Percentiles rank a stretch among this genome's conserved stretches.
phyloP scores from a whole-genome alignment of 345 rosid species.

The Populus deltoides region DNA sequence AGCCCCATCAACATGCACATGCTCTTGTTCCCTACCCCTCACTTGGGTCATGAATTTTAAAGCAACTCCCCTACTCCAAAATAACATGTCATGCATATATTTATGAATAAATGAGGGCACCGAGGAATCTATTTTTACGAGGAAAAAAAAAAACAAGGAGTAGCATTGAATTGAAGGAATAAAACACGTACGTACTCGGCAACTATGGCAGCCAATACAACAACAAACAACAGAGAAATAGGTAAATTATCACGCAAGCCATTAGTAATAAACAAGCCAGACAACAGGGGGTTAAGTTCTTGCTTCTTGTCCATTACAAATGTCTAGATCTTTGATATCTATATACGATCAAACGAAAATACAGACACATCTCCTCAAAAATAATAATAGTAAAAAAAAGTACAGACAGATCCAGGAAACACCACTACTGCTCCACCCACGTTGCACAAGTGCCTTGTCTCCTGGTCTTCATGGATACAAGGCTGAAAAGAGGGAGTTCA shows the following conservation, averaged over 20 bases:
- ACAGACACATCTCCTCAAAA: slow-evolving; percentile 24
- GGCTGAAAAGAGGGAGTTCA: slow-evolving; percentile 1
- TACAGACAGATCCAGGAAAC: neutral
- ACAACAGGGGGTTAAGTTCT: slow-evolving; percentile 34
- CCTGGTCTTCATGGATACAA: slow-evolving; percentile 11
- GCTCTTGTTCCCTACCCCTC: slow-evolving; percentile 51
- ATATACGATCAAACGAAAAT: slow-evolving; percentile 39
- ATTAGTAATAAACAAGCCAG: slow-evolving; percentile 45
- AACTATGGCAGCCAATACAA: slow-evolving; percentile 26
- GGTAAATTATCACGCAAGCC: slow-evolving; percentile 26
- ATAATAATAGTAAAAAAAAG: neutral
- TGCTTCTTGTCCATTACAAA: slow-evolving; percentile 50
- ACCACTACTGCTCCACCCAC: neutral
- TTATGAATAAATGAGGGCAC: neutral
- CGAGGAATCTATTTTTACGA: slow-evolving; percentile 26
- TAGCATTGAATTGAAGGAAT: slow-evolving; percentile 31
- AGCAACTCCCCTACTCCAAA: neutral
- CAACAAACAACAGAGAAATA: slow-evolving; percentile 20
- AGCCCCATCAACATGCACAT: slow-evolving; percentile 55
- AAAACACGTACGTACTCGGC: slow-evolving; percentile 28
- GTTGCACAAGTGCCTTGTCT: slow-evolving; percentile 10
- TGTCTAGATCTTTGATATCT: slow-evolving; percentile 38
- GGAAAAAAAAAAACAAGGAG: neutral
- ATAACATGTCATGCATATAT: neutral
- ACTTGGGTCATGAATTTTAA: slow-evolving; percentile 12